phyloP scores from a whole-genome alignment of 345 rosid species.

The Sonneratia alba region DNA sequence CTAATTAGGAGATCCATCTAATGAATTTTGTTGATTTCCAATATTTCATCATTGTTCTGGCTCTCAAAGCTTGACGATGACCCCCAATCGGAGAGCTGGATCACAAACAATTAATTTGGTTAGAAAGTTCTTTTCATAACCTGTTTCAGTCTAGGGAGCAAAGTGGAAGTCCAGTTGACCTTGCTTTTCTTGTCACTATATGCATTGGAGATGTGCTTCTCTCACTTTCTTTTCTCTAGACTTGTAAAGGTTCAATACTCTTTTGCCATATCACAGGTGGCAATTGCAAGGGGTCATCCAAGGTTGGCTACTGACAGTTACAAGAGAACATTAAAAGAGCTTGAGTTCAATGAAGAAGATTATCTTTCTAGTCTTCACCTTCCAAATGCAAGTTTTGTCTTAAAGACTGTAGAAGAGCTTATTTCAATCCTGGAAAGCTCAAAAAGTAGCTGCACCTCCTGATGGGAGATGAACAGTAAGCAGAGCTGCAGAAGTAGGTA shows the following conservation, averaged over 20 bases:
- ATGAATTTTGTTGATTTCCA: background rate
- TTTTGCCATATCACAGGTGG: conserved; percentile 28
- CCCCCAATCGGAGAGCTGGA: background rate
- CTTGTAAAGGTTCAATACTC: background rate
- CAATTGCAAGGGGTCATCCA: conserved; percentile 58
- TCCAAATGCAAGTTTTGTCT: conserved; percentile 22
- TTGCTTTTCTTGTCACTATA: no score
- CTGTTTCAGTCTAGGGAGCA: background rate
- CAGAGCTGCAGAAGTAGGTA: background rate
- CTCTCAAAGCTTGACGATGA: background rate
- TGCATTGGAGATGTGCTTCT: background rate
- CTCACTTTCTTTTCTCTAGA: background rate
- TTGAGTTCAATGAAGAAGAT: conserved; percentile 29
- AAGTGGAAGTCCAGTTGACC: background rate
- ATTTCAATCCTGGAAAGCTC: conserved; percentile 13
- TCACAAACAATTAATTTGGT: background rate
- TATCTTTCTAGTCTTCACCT: conserved; percentile 26
- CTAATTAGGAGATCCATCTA: background rate
- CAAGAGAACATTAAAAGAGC: conserved; percentile 25
- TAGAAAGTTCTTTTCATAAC: background rate
- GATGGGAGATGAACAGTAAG: background rate
- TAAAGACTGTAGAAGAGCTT: conserved; percentile 22
- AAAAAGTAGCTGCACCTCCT: conserved; percentile 1
- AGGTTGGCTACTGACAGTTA: conserved; percentile 35
- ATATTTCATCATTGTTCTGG: background rate